Base-by-base conservation (phyloP, 1,284 basidiomycete species). In the Exobasidium rhododendri region DNA sequence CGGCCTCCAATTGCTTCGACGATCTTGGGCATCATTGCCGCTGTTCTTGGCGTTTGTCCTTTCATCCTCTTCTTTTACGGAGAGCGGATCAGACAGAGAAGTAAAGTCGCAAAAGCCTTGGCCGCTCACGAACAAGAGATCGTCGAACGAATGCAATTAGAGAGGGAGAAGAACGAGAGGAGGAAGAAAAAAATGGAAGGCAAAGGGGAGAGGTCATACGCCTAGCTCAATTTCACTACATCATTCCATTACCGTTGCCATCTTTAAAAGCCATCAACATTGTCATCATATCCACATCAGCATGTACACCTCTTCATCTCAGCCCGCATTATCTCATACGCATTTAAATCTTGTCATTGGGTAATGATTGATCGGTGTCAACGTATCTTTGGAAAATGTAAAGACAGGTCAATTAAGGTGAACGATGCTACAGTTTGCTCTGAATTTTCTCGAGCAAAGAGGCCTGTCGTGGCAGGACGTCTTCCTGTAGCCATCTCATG, bases 41-140 rank as follows among this genome's bases (percentile, higher is more conserved):
- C 59, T 6, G 28, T 69, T 28, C 51, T 79, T 3, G 75, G 77
- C 10, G 56, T 70, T 2, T 63, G 73, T 2, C 78, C 78, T 0
- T 79, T 79, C 43, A 60, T 75, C 5, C 66, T 79, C 32, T 58
- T 76, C 40, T 57, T 52, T 26, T 78, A 65, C 45, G 78, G 78
- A 4, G 68, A 63, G n/a, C 56, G 49, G 1, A 76, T 79, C 22
- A 58, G 78, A 4, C 64, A 58, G 22, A 51, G 58, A 4, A 62
- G 58, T 31, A 40, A 64, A 1, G 74, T 74, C 2, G 74, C 73
- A 6, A 57, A 66, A 54, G 71, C 65, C 30, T 40, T 73, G 47
- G 59, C 66, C 56, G 22, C 50, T n/a, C 68, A 74, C 50, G 71
- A 71, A 35, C 53, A 57, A 50, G 59, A 68, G 45, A 58, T 53